Conservation (phyloP, 257 asterid genomes). For the Anisodus acutangulus region DNA sequence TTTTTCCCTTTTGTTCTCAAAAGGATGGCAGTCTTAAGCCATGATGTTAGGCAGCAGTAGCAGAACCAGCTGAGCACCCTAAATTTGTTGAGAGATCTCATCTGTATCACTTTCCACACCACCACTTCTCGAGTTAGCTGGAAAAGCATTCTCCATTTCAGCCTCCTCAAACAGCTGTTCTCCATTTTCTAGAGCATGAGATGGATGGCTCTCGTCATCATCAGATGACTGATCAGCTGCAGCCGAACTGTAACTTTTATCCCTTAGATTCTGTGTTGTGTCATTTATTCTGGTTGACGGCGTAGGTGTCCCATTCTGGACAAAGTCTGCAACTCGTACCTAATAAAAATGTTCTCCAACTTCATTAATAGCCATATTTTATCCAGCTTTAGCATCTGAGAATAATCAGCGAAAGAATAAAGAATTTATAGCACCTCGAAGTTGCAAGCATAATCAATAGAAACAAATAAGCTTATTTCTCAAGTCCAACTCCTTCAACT, state of each 20-base stretch:
- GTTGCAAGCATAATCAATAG: neutral
- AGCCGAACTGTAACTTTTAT: conserved; percentile 36
- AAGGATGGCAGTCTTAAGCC: conserved; percentile 14
- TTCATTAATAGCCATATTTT: conserved; percentile 8
- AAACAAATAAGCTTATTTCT: neutral
- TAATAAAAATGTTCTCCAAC: conserved; percentile 34
- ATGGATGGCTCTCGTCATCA: conserved; percentile 31
- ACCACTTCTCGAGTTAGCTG: conserved; percentile 25
- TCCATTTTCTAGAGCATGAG: conserved; percentile 52
- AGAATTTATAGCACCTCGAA: conserved; percentile 2
- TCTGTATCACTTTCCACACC: conserved; percentile 20
- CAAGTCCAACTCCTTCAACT: conserved; percentile 12
- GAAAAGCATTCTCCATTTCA: conserved; percentile 32
- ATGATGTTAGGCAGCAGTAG: neutral
- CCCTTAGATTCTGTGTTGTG: conserved; percentile 31
- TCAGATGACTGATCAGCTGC: conserved; percentile 36
- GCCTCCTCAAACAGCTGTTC: conserved; percentile 58
- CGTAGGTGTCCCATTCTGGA: conserved; percentile 38
- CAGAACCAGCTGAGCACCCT: conserved; percentile 26
- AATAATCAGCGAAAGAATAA: neutral
- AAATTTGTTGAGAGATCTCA: conserved; percentile 26
- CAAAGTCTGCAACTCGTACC: conserved; percentile 79
- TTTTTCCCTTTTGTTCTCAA: neutral
- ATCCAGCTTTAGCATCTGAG: neutral
- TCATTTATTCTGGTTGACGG: conserved; percentile 17